phyloP scores from a whole-genome alignment of 78 protist species.

The Guillardia theta region DNA sequence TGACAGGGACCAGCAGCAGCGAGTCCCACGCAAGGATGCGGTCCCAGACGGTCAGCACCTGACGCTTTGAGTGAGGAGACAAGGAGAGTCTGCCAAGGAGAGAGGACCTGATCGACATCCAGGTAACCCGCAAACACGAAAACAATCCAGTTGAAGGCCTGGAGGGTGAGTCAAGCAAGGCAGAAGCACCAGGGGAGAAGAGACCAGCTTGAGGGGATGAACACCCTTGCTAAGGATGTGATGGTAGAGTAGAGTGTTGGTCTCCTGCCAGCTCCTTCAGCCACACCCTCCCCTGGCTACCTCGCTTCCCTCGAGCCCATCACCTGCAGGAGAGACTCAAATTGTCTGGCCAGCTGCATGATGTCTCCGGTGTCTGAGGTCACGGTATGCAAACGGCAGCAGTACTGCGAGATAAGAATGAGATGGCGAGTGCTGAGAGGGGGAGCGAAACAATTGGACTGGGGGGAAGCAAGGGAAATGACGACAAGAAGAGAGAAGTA shows the following conservation, averaged over 20 bases:
- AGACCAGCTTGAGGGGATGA: no score
- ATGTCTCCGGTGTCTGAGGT: neutral
- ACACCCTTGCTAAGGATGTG: no score
- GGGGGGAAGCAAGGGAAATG: no score
- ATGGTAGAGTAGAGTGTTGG: no score
- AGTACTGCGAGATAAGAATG: no score
- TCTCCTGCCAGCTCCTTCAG: no score
- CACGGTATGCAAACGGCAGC: constrained; percentile 4
- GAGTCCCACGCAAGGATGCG: constrained; percentile 8
- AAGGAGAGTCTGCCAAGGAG: neutral
- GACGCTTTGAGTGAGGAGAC: neutral
- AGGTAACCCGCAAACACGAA: constrained; percentile 24
- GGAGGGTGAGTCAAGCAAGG: neutral
- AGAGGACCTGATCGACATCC: constrained; percentile 10
- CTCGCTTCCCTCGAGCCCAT: no score
- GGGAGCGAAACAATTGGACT: no score
- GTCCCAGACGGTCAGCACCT: constrained; percentile 23
- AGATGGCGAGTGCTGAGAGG: no score
- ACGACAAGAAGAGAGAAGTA: no score
- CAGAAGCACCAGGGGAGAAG: neutral
- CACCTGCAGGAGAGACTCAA: neutral
- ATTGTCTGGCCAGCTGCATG: neutral
- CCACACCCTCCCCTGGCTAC: no score
- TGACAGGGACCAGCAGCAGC: neutral
- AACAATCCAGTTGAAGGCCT: neutral